phyloP scores from a whole-genome alignment of 768 basidiomycete species.

The Amanita muscaria region DNA sequence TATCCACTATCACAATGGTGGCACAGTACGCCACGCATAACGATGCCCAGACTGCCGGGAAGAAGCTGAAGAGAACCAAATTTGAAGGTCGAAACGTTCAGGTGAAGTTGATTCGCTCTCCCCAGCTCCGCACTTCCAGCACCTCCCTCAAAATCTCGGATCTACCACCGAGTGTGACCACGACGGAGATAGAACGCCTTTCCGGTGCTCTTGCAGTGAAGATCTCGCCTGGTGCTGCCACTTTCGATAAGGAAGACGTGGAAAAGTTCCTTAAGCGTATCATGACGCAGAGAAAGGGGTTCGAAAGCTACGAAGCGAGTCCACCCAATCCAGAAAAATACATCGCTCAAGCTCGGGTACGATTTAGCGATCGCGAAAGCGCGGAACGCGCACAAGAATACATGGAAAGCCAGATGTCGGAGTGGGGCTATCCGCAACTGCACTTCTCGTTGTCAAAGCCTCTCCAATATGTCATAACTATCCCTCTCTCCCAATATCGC shows the following conservation, averaged over 20 bases:
- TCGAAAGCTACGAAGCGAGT: neutral
- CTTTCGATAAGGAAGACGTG: neutral
- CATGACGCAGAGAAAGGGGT: neutral
- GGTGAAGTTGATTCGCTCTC: constrained; percentile 32
- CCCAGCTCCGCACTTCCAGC: too few relatives aligned
- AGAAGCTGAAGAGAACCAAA: constrained; percentile 25
- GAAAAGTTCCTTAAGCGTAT: neutral
- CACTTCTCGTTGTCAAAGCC: constrained; percentile 38
- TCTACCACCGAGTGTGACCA: neutral
- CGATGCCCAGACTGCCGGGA: constrained; percentile 26
- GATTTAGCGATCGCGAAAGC: constrained; percentile 40
- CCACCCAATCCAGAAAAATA: constrained; percentile 1
- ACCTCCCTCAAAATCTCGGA: neutral
- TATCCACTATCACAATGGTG: too few relatives aligned
- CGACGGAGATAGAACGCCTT: neutral
- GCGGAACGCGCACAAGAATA: constrained; percentile 31
- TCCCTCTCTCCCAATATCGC: constrained; percentile 39
- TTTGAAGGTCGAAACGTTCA: constrained; percentile 35
- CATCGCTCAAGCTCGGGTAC: constrained; percentile 25
- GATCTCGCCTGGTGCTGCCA: too few relatives aligned
- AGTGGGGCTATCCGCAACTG: constrained; percentile 23
- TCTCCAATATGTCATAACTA: constrained; percentile 39
- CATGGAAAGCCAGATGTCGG: constrained; percentile 25
- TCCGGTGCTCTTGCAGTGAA: neutral
- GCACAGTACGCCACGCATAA: constrained; percentile 28